These are phyloP conservation scores for Corinectria fuckeliana DNA, from an alignment of 2,329 filamentous ascomycete species.

Conservation along the genomic window DNA sequence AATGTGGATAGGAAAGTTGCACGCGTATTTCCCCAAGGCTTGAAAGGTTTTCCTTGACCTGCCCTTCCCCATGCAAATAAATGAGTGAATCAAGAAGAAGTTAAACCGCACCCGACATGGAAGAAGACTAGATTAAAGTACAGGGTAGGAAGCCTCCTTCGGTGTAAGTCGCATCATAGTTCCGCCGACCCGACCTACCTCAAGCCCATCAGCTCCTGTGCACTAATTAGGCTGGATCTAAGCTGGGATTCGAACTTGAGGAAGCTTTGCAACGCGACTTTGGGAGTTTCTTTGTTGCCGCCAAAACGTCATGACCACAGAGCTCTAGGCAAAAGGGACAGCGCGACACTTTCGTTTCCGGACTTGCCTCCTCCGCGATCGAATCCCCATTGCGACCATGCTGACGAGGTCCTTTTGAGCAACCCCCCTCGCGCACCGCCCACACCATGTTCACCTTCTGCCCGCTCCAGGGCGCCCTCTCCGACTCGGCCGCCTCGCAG, in stretches of 20 bases:
- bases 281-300: constrained; percentile 30
- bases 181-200: constrained; percentile 21
- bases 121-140: not conserved
- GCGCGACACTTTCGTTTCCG: not conserved
- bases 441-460: constrained; percentile 94
- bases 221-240: constrained; percentile 27
- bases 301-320: constrained; percentile 26
- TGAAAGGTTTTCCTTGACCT: no score
- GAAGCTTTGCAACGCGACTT: constrained; percentile 32
- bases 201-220: constrained; percentile 21
- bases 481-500: constrained; percentile 84
- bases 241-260: constrained; percentile 23
- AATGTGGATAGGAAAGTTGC: no score
- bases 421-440: constrained; percentile 22
- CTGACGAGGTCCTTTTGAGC: constrained; percentile 28
- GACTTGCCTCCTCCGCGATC: not conserved
- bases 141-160: constrained; percentile 7
- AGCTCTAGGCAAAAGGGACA: constrained; percentile 18
- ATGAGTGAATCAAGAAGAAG: not conserved
- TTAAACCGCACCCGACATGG: not conserved
- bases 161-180: constrained; percentile 34
- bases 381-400: constrained; percentile 25
- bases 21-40: no score
- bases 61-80: not conserved
- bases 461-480: constrained; percentile 88